Evolutionary conservation across 768 basidiomycete genomes (phyloP).

Genomic region (Kwoniella shandongensis): DNA sequence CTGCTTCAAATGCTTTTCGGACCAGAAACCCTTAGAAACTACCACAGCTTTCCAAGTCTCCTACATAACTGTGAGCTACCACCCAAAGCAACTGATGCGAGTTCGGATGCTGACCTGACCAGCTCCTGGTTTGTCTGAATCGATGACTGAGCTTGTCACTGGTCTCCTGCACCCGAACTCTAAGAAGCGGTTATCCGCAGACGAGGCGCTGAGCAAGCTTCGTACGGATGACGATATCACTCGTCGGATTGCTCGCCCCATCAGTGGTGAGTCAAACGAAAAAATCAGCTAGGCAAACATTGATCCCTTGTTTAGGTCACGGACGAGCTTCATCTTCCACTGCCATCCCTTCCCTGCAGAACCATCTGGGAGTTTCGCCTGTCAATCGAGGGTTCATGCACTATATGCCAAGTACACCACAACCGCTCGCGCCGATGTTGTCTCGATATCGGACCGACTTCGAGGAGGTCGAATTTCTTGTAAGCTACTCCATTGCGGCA

Average conservation of each 20-base stretch:
- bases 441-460: conserved; percentile 92
- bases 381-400: conserved; percentile 20
- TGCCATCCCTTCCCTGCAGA: background rate
- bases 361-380: conserved; percentile 28
- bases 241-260: background rate
- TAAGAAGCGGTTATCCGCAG: conserved; percentile 45
- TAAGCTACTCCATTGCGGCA: too few species aligned
- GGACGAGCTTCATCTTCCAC: too few species aligned
- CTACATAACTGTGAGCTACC: conserved; percentile 45
- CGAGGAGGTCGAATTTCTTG: conserved; percentile 85
- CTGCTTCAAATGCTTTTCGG: conserved; percentile 85
- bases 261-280: background rate
- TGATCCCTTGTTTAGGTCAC: too few species aligned
- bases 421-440: conserved; percentile 55
- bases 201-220: conserved; percentile 32
- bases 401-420: conserved; percentile 18
- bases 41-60: conserved; percentile 44
- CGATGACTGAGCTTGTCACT: conserved; percentile 34
- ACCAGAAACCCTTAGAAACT: conserved; percentile 61
- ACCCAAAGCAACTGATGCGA: too few species aligned
- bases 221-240: conserved; percentile 20
- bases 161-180: conserved; percentile 41
- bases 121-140: conserved; percentile 25
- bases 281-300: too few species aligned
- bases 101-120: background rate